Percentiles rank a stretch among this genome's conserved stretches.
Evolutionary conservation across 768 basidiomycete species (phyloP).

Genomic region (Termitomyces sp.): DNA sequence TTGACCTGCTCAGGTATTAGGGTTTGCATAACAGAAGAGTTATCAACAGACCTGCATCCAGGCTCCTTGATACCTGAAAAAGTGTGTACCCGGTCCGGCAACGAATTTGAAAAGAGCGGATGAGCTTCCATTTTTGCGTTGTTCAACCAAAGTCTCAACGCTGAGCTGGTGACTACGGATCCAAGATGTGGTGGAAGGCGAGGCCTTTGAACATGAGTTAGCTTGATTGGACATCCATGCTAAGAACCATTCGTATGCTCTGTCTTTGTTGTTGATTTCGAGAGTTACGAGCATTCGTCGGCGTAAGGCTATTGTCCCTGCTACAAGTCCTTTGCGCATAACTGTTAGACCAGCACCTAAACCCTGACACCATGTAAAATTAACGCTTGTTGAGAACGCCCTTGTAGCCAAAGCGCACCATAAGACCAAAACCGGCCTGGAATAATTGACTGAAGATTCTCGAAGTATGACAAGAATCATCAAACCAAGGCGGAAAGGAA

Average conservation of each 20-base stretch:
- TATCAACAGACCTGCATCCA: constrained; percentile 83
- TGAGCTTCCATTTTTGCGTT: constrained; percentile 86
- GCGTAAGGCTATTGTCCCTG: constrained; percentile 72
- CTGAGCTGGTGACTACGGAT: constrained; percentile 87
- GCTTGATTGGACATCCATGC: constrained; percentile 88
- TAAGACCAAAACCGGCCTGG: constrained; percentile 95
- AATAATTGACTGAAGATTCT: constrained; percentile 79
- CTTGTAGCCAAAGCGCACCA: constrained; percentile 46
- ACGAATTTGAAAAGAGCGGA: constrained; percentile 90
- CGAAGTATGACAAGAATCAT: constrained; percentile 2
- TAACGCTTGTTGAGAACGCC: background rate
- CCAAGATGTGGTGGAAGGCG: constrained; percentile 35
- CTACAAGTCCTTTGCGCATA: constrained; percentile 62
- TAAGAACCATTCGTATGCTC: constrained; percentile 94
- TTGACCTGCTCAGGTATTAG: constrained; percentile 56
- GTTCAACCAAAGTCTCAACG: constrained; percentile 88
- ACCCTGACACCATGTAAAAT: constrained; percentile 46
- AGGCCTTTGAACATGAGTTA: constrained; percentile 19
- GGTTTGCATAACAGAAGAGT: background rate
- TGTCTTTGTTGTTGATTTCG: constrained; percentile 95
- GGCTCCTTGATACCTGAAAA: constrained; percentile 81
- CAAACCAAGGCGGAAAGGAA: constrained; percentile 8
- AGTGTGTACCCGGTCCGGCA: constrained; percentile 93
- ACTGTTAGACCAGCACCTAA: constrained; percentile 79
- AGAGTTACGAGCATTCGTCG: constrained; percentile 90